Conservation (phyloP, 805 yeast genomes). For the Hyphopichia homilentoma region DNA sequence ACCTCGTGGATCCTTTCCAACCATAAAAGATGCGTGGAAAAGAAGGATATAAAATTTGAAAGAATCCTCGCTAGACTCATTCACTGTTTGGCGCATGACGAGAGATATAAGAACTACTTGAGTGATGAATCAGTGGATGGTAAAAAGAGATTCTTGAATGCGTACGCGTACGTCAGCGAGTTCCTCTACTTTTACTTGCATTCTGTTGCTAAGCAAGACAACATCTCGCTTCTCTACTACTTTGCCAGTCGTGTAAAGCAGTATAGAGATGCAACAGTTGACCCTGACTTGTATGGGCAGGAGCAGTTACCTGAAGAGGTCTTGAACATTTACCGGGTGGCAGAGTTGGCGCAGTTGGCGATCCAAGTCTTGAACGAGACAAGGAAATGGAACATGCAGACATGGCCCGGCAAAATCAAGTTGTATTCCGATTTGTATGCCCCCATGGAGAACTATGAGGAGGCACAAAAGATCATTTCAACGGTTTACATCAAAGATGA, state of each 20-base stretch:
- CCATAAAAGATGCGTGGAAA: slow-evolving; percentile 32
- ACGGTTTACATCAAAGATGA: slow-evolving; percentile 54
- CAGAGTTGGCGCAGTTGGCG: slow-evolving; percentile 70
- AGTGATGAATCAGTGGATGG: slow-evolving; percentile 16
- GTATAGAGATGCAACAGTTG: slow-evolving; percentile 55
- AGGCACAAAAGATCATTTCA: slow-evolving; percentile 54
- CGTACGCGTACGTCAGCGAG: slow-evolving; percentile 52
- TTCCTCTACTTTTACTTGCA: slow-evolving; percentile 60
- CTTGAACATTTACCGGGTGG: slow-evolving; percentile 53
- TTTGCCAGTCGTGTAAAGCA: slow-evolving; percentile 77
- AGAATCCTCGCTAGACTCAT: slow-evolving; percentile 62
- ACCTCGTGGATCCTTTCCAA: slow-evolving; percentile 72
- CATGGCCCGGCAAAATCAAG: slow-evolving; percentile 78
- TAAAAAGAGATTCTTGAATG: slow-evolving; percentile 29
- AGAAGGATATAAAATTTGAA: slow-evolving; percentile 53
- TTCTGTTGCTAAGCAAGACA: slow-evolving; percentile 58
- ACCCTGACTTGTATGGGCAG: slow-evolving; percentile 22
- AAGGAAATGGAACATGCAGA: slow-evolving; percentile 65
- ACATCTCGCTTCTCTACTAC: slow-evolving; percentile 70
- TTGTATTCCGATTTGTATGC: slow-evolving; percentile 67
- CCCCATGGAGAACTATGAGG: slow-evolving; percentile 54
- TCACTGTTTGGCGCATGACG: slow-evolving; percentile 69
- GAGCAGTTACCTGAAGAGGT: slow-evolving; percentile 20
- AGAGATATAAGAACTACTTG: slow-evolving; percentile 46
- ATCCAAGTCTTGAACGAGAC: slow-evolving; percentile 55